Percentiles rank a stretch among this genome's conserved stretches.
Conservation (phyloP, 805 yeast species). For the Ogataea pini region DNA sequence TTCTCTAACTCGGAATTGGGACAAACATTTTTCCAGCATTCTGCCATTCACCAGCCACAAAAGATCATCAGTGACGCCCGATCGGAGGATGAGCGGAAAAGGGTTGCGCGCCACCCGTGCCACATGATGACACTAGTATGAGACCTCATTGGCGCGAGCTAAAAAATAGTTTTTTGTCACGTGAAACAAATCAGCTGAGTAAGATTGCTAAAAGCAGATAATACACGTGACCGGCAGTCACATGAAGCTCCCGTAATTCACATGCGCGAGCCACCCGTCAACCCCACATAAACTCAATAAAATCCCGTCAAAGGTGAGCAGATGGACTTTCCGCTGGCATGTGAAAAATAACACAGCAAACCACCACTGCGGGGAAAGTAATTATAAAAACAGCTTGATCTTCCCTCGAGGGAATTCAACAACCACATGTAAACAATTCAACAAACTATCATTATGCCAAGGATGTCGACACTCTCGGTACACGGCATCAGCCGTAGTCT, state of each 20-base stretch:
- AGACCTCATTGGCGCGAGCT: neutral
- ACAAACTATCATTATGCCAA: neutral
- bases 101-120: constrained; percentile 5
- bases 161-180: neutral
- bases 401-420: neutral
- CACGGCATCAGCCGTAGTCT: neutral
- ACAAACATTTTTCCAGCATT: constrained; percentile 3
- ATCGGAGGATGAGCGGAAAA: constrained; percentile 7
- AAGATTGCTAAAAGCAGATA: no score
- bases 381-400: neutral
- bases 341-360: neutral
- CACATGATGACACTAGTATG: neutral
- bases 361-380: neutral
- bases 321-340: neutral
- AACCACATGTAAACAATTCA: neutral
- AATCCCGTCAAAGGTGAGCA: neutral
- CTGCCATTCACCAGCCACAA: constrained; percentile 2
- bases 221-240: neutral
- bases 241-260: neutral
- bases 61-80: neutral
- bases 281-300: neutral
- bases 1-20: neutral
- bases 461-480: neutral
- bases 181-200: neutral
- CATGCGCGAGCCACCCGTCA: neutral